phyloP scores from a whole-genome alignment of 257 asterid species.

The Gentiana macrophylla region DNA sequence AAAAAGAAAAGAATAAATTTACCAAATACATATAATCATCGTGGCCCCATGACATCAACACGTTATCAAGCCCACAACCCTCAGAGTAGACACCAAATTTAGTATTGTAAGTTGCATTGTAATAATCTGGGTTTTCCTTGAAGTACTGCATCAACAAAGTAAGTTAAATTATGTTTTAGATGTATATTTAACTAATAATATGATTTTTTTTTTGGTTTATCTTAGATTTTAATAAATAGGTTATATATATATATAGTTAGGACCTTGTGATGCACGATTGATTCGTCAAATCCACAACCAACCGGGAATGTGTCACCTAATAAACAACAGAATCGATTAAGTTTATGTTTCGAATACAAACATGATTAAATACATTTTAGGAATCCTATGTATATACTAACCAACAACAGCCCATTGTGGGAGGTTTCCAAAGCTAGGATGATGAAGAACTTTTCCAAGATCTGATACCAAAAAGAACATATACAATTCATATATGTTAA shows the following conservation, averaged over 20 bases:
- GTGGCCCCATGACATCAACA: constrained; percentile 47
- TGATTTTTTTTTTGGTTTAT: no score
- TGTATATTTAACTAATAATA: no score
- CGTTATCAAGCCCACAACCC: constrained; percentile 37
- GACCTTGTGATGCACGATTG: constrained; percentile 33
- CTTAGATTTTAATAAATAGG: no score
- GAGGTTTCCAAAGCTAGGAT: constrained; percentile 33
- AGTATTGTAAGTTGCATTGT: constrained; percentile 24
- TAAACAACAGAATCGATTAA: no score
- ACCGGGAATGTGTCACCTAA: constrained; percentile 42
- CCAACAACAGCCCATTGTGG: constrained; percentile 45
- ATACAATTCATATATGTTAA: neutral
- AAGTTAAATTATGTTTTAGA: no score
- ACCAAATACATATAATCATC: constrained; percentile 46
- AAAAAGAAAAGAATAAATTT: neutral
- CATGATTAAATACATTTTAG: neutral
- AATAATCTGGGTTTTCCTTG: constrained; percentile 19
- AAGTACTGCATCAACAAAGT: constrained; percentile 16
- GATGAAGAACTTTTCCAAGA: constrained; percentile 34
- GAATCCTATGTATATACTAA: neutral
- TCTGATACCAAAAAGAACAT: constrained; percentile 15
- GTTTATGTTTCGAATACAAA: neutral
- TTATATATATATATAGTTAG: no score
- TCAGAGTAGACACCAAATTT: constrained; percentile 29
- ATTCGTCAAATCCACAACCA: constrained; percentile 43